Evolutionary conservation across 2,329 filamentous ascomycete genomes (phyloP).

Genomic region (Alternaria incomplexa): DNA sequence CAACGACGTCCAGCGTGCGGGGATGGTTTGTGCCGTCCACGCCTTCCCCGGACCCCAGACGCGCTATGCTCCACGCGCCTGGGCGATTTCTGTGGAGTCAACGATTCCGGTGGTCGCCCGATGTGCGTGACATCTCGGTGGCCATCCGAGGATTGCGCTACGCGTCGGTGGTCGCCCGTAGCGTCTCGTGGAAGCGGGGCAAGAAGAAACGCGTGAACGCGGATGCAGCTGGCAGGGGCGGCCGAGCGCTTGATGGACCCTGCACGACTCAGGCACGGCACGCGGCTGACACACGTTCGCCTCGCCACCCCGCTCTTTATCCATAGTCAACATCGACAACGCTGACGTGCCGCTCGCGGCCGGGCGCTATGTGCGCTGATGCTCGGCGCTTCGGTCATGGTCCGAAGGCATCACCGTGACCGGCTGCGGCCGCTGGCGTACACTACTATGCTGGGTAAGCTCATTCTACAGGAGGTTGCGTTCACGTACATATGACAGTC

Average conservation of each 20-base stretch:
- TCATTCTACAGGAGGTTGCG: neutral
- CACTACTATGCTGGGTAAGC: neutral
- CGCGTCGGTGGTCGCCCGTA: neutral
- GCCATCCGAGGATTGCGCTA: neutral
- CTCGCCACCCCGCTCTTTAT: neutral
- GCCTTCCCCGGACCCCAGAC: neutral
- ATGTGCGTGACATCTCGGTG: neutral
- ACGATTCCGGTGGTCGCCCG: neutral
- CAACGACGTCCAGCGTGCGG: neutral
- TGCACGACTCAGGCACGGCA: neutral
- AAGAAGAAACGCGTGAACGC: neutral
- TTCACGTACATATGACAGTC: neutral
- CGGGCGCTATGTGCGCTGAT: neutral
- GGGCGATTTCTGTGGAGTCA: neutral
- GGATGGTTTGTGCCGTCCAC: neutral
- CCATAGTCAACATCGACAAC: neutral
- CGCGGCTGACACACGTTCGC: neutral
- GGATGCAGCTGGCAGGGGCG: neutral
- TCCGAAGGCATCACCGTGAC: neutral
- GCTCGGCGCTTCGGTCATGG: neutral
- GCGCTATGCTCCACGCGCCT: neutral
- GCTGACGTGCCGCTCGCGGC: neutral
- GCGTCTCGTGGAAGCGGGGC: neutral
- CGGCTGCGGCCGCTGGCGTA: neutral
- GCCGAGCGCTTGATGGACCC: neutral